A percentile compares a stretch with the other conserved stretches of the same genome.
Evolutionary conservation across 768 basidiomycete species (phyloP).

Genomic region (Suillus alpinus): DNA sequence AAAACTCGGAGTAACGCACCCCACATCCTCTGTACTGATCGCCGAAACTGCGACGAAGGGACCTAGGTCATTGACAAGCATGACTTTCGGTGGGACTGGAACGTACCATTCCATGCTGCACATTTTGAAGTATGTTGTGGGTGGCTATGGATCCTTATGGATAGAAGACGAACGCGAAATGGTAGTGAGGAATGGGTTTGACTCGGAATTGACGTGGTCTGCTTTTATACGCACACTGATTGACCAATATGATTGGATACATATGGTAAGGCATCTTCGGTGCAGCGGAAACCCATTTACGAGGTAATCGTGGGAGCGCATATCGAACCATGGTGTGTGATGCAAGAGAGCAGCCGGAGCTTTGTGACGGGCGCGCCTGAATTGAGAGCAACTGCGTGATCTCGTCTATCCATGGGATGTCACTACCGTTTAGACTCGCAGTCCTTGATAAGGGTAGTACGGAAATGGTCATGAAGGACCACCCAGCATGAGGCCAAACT

Average conservation of each 20-base stretch:
- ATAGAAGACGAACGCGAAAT: slow-evolving; percentile 2
- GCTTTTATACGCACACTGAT: slow-evolving; percentile 27
- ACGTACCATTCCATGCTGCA: slow-evolving; percentile 58
- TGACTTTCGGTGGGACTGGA: slow-evolving; percentile 11
- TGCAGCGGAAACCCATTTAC: slow-evolving; percentile 25
- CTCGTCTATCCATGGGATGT: slow-evolving; percentile 10
- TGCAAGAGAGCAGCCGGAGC: slow-evolving; percentile 14
- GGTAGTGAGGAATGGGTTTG: background rate
- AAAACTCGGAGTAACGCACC: slow-evolving; percentile 21
- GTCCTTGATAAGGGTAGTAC: slow-evolving; percentile 23
- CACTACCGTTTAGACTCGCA: slow-evolving; percentile 25
- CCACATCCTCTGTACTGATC: slow-evolving; percentile 44
- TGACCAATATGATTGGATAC: slow-evolving; percentile 8
- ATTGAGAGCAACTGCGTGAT: slow-evolving; percentile 23
- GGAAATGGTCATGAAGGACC: slow-evolving; percentile 25
- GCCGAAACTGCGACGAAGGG: slow-evolving; percentile 28
- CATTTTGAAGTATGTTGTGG: slow-evolving; percentile 33
- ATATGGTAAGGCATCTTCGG: slow-evolving; percentile 33
- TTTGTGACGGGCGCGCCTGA: slow-evolving; percentile 25
- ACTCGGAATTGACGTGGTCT: slow-evolving; percentile 9
- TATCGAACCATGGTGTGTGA: slow-evolving; percentile 8
- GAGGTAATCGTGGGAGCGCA: slow-evolving; percentile 34
- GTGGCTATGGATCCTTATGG: background rate
- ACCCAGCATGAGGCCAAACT: slow-evolving; percentile 27
- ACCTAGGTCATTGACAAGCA: slow-evolving; percentile 11